Base-by-base conservation (phyloP, 1,284 basidiomycete genomes). In the Cutaneotrichosporon spelunceum region DNA sequence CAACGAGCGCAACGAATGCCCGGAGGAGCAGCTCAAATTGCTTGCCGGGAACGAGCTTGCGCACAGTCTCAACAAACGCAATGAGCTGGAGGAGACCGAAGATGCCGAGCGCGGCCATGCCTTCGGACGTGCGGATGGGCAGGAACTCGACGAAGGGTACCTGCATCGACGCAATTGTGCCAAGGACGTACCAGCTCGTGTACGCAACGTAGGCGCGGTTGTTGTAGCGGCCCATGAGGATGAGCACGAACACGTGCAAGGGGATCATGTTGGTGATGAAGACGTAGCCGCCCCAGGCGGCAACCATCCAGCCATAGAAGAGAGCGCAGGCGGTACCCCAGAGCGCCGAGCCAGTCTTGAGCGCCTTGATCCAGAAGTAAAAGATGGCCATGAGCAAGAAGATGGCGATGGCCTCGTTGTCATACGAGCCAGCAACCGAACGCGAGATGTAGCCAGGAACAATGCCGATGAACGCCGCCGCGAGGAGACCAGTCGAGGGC, bases 191-290 rank as follows among this genome's bases (percentile, higher is more conserved):
- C 91, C 94, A 99, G 14, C 91, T 88, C 36, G 91, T 96, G 81
- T 98, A 99, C 5, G 90, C 90, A 19, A 95, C 88, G 78, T 99
- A 99, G 57, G 99, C 85, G 23, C 93, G 87, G 73, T 85, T 88
- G 70, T 88, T 92, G 83, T 88, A 99, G 53, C 96, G 86, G n/a
- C 95, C 95, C 96, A 99, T 99, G 50, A 97, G 82, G 64, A 98
- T 85, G 61, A 99, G 86, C 47, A 91, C 88, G 27, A 99, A 85
- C 0, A 89, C 91, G 72, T 99, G 96, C 2, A 99, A 82, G 34
- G 96, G 96, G 63, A 99, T 93, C 93, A 99, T 98, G 84, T 99
- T 99, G 61, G 96, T 99, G 80, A 99, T 99, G 84, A 99, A 99
- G 1, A 92, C 96, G 80, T 99, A 99, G 68, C 96, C 96, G 82